Evolutionary conservation across 2,329 filamentous ascomycete species (phyloP).

Genomic region (Talaromyces sp.): DNA sequence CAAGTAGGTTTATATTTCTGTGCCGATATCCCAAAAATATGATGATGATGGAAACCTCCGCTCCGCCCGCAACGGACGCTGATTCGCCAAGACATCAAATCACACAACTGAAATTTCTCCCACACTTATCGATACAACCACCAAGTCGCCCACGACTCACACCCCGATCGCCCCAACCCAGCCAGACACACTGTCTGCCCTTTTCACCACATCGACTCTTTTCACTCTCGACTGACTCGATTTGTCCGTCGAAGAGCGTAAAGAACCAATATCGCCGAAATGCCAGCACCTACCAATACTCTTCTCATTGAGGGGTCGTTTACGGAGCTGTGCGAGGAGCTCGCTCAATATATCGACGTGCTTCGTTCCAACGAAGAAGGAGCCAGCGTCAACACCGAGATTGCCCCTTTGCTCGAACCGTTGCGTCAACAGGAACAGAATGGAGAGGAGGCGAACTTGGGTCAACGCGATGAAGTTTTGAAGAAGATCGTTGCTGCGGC

Average conservation of each 20-base stretch:
- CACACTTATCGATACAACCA: constrained; percentile 30
- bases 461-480: constrained; percentile 76
- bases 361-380: constrained; percentile 63
- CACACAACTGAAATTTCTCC: constrained; percentile 42
- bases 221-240: constrained; percentile 10
- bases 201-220: neutral
- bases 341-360: constrained; percentile 88
- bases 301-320: constrained; percentile 85
- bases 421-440: constrained; percentile 53
- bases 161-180: constrained; percentile 24
- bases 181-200: neutral
- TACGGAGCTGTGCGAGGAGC: constrained; percentile 87
- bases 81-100: constrained; percentile 37
- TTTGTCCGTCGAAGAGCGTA: constrained; percentile 9
- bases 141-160: neutral
- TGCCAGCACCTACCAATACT: constrained; percentile 60
- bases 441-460: constrained; percentile 51
- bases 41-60: neutral
- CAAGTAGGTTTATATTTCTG: too few relatives aligned
- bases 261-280: constrained; percentile 27
- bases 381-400: constrained; percentile 55
- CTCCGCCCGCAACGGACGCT: constrained; percentile 9
- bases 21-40: neutral
- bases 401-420: constrained; percentile 64
- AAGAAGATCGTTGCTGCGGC: constrained; percentile 85